Evolutionary conservation across 164 flowering plant genomes (phyloP).

Genomic region (Chimonanthus salicifolius): DNA sequence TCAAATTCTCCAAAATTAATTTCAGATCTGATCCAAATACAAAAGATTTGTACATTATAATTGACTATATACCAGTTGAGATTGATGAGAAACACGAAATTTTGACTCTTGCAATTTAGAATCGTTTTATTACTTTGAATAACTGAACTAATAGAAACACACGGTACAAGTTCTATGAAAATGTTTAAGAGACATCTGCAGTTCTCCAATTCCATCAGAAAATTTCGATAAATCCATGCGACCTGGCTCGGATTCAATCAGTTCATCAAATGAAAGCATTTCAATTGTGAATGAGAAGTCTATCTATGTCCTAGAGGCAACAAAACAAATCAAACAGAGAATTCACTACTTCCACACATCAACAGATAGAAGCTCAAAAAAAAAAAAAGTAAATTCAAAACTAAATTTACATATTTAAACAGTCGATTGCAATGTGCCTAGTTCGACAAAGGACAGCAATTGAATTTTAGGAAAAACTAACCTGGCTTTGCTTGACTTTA

Average conservation of each 20-base stretch:
- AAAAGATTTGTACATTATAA: background rate
- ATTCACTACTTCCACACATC: background rate
- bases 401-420: background rate
- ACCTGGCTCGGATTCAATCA: background rate
- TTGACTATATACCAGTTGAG: background rate
- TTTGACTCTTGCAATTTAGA: background rate
- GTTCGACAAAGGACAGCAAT: background rate
- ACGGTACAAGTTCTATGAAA: background rate
- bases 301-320: slow-evolving; percentile 1
- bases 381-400: slow-evolving; percentile 1
- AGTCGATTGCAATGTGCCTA: no score
- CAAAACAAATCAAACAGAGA: background rate
- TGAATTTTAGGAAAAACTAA: slow-evolving; percentile 15
- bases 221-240: background rate
- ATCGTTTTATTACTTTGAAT: background rate
- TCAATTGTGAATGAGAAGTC: no score
- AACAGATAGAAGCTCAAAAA: background rate
- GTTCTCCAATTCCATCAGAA: background rate
- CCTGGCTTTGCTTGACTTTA: slow-evolving; percentile 70
- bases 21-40: background rate
- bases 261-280: background rate
- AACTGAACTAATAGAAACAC: background rate
- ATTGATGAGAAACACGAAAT: background rate
- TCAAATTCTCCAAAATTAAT: background rate
- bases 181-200: background rate